Evolutionary conservation across 768 basidiomycete genomes (phyloP), one percentile per base, ranked within the genome.

Genomic region (Hygrophoropsis aurantiaca): DNA sequence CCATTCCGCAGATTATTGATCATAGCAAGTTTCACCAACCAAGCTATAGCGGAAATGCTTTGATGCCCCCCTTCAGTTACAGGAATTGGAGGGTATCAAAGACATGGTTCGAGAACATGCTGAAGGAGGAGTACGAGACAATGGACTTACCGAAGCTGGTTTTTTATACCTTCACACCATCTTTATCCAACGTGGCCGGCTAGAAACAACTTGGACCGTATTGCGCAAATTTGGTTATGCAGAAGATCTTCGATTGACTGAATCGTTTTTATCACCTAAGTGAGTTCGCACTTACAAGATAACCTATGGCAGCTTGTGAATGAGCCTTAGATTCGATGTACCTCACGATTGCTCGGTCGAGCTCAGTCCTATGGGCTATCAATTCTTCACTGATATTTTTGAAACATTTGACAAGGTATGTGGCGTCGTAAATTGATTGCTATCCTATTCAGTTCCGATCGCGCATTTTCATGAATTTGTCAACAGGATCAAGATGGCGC

Each of bases 151-250:
- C 3, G 92, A 97, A 70, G 80, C 82, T 5, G 95, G 95, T 0
- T 97, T 97, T 70, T 67, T 97, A 32, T 94, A 90, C 61, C 82
- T 99, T 11, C 93, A 97, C 65, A 97, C 95, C 3, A 90, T 84
- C 55, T 99, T 99, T 70, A 97, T 99, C 46, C 95, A 95, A 68
- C 84, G 87, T 34, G 95, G 95, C 18, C 80, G 95, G 40, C 75
- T 95, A 52, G 95, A 99, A 66, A 98, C 95, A 21, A 98, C 95
- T 1, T 99, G 95, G 95, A 94, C 92, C 7, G 93, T 95, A 5
- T 75, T 99, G 54, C 75, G 94, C 51, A 91, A 84, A 61, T 97
- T 97, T 64, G 95, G 95, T 4, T 99, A 99, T 60, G 95, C 87
- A 11, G 95, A 97, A 64, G 94, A 97, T 59, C 67, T 99, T 53